phyloP scores from a whole-genome alignment of 2,329 filamentous ascomycete species.

The Botrytis paeoniae region DNA sequence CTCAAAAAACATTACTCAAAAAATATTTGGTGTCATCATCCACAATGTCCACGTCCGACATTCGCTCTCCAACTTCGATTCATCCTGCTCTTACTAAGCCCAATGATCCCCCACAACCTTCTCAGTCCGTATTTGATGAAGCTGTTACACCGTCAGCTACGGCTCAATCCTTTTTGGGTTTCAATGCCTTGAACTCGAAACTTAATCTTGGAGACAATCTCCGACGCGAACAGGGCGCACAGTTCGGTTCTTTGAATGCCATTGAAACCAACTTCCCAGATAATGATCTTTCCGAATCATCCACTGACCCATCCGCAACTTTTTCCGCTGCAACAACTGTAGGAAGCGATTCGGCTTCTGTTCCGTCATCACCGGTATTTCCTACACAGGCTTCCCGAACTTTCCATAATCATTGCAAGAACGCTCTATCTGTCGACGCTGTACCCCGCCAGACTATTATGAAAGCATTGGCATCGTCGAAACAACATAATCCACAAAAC shows the following conservation, averaged over 20 bases:
- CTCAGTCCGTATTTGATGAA: slow-evolving; percentile 33
- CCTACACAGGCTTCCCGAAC: slow-evolving; percentile 24
- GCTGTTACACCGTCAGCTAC: slow-evolving; percentile 23
- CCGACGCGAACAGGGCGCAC: slow-evolving; percentile 43
- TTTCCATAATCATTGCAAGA: slow-evolving; percentile 34
- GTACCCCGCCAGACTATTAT: slow-evolving; percentile 77
- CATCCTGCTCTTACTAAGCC: slow-evolving; percentile 49
- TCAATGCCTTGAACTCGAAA: slow-evolving; percentile 35
- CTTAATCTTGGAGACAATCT: slow-evolving; percentile 40
- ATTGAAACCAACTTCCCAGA: slow-evolving; percentile 29
- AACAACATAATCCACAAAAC: slow-evolving; percentile 53
- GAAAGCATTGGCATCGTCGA: slow-evolving; percentile 72
- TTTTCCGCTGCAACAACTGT: slow-evolving; percentile 35
- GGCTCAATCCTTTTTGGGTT: slow-evolving; percentile 27
- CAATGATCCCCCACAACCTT: slow-evolving; percentile 23
- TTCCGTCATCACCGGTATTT: slow-evolving; percentile 34
- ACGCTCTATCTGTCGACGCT: slow-evolving; percentile 39
- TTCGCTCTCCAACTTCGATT: slow-evolving; percentile 48
- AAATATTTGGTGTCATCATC: slow-evolving; percentile 16
- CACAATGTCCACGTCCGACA: slow-evolving; percentile 44
- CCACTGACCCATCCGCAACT: slow-evolving; percentile 8
- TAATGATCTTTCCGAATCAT: slow-evolving; percentile 33
- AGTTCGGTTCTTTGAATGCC: slow-evolving; percentile 43
- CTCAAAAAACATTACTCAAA: neutral
- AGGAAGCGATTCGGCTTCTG: slow-evolving; percentile 32